Conservation (phyloP, 129 eudicot genomes). For the Sambucus nigra region DNA sequence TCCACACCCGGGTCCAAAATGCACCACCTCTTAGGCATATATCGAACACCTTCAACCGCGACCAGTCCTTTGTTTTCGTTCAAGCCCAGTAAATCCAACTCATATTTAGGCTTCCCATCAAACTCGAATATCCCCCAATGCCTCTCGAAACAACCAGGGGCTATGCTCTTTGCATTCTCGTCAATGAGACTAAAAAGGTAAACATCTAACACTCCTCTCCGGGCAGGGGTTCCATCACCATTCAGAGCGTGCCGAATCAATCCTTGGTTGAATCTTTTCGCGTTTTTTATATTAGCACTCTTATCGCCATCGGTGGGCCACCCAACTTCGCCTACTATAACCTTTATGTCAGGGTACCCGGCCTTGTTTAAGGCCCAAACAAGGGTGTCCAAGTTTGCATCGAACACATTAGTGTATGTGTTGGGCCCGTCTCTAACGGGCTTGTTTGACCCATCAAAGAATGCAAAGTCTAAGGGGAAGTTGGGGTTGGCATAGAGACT, state of each 20-base stretch:
- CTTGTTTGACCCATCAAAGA: slow-evolving; percentile 58
- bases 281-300: slow-evolving; percentile 47
- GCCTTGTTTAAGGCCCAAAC: slow-evolving; percentile 63
- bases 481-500: slow-evolving; percentile 52
- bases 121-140: slow-evolving; percentile 94
- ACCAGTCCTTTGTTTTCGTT: slow-evolving; percentile 28
- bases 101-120: slow-evolving; percentile 84
- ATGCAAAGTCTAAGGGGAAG: slow-evolving; percentile 74
- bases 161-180: slow-evolving; percentile 66
- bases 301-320: slow-evolving; percentile 92
- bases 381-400: slow-evolving; percentile 80
- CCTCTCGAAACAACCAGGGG: slow-evolving; percentile 80
- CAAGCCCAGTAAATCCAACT: slow-evolving; percentile 43
- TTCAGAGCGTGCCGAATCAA: slow-evolving; percentile 45
- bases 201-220: slow-evolving; percentile 50
- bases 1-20: slow-evolving; percentile 53
- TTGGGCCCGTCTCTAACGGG: slow-evolving; percentile 43
- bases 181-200: slow-evolving; percentile 77
- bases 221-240: slow-evolving; percentile 58
- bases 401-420: slow-evolving; percentile 70
- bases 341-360: slow-evolving; percentile 69
- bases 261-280: slow-evolving; percentile 66
- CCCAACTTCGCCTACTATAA: slow-evolving; percentile 81
- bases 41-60: slow-evolving; percentile 51
- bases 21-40: slow-evolving; percentile 66